A percentile compares a stretch with the other conserved stretches of the same genome.
phyloP scores from a whole-genome alignment of 176 grass and related monocot genomes.

The Oryza nivara region DNA sequence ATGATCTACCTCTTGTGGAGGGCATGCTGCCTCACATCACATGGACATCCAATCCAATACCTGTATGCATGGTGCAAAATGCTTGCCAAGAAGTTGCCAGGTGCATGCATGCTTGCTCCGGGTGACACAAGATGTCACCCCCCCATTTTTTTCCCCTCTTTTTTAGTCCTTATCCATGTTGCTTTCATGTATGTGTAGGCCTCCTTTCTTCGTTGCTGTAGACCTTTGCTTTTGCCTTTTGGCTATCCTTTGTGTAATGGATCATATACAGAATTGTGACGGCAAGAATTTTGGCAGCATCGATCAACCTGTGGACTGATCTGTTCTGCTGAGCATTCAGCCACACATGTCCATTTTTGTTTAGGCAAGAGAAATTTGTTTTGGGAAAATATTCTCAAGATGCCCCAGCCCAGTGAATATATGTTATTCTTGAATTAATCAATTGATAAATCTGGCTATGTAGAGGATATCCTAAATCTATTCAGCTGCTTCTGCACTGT shows the following conservation, averaged over 20 bases:
- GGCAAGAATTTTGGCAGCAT: background rate
- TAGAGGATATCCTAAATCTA: background rate
- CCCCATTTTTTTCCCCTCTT: slow-evolving; percentile 16
- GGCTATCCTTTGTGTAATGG: background rate
- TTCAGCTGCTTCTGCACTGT: background rate
- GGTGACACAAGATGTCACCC: slow-evolving; percentile 17
- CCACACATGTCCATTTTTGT: background rate
- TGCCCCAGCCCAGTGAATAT: background rate
- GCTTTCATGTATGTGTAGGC: slow-evolving; percentile 39
- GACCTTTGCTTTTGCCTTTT: slow-evolving; percentile 9
- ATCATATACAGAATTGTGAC: background rate
- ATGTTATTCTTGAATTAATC: background rate
- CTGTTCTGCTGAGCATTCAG: background rate
- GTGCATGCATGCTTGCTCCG: slow-evolving; percentile 45
- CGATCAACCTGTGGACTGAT: background rate
- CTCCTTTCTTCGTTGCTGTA: slow-evolving; percentile 13
- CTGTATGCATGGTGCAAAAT: background rate
- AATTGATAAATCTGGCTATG: background rate
- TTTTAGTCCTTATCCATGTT: slow-evolving; percentile 50
- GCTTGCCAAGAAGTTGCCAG: slow-evolving; percentile 24
- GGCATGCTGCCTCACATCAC: background rate
- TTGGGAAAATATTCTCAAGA: background rate
- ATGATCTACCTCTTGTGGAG: background rate
- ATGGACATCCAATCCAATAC: slow-evolving; percentile 14
- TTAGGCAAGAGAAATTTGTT: background rate